Base-by-base conservation (phyloP, 331 rosid genomes). In the Cucumis variabilis region DNA sequence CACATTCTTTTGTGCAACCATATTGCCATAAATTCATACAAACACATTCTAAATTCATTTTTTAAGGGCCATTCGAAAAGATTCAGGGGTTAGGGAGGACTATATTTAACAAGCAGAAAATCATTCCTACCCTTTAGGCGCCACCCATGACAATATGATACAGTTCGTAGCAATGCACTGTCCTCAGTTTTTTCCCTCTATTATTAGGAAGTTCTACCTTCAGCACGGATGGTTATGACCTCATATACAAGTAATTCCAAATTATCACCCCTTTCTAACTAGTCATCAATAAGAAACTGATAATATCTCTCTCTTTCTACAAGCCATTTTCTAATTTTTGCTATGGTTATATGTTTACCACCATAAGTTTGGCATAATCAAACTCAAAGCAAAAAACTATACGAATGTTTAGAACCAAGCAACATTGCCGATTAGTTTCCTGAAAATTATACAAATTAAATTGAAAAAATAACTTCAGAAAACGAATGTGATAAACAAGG, bases 401-500 rank as follows among this genome's bases (percentile, higher is more conserved):
- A 37, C 65, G 62, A 65, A 21, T 13, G 69, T 85, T 89, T 16
- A 83, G 77, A 85, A 78, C 70, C 17, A 24, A 85, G 89, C 86
- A 70, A 84, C 87, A 69, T 4, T 25, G 23, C 33, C 50, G 75
- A 33, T 74, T 37, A 86, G 70, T 44, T 74, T 37, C 23, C 44
- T 50, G 14, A 46, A 87, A 25, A 63, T 19, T 25, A 66, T 27
- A 67, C 85, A 87, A 19, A 27, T 53, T 13, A 37, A 55, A 92
- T 87, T 44, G 13, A 87, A 86, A 91, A 44, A 84, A 48, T 90
- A 96, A 98, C 98, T 96, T 98, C 88, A 95, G 79, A 88, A 95
- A 93, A 82, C 98, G 98, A 65, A 94, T 93, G 88, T 92, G 94
- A 87, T 90, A 96, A 72, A 92, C 97, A n/a, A 98, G 99, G 72